Evolutionary conservation across 257 asterid species (phyloP), one percentile per base, ranked within the genome.

Genomic region (Nicotiana paniculata): DNA sequence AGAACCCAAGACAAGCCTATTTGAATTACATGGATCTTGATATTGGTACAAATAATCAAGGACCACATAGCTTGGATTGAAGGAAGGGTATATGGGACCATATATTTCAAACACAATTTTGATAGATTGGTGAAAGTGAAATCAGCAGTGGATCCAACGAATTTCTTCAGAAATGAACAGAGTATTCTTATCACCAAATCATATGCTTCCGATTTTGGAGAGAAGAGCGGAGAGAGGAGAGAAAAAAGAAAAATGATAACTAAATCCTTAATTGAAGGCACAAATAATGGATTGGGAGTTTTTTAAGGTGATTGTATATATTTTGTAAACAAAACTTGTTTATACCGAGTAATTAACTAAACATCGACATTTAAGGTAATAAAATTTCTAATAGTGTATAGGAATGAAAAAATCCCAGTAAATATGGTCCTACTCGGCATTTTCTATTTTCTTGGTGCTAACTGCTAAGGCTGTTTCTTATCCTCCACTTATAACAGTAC

Each of bases 21-120:
- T 84, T 89, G 6, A 89, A 89, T 67, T 91, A 89, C 8, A 83
- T 93, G 21, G 94, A 89, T 24, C 32, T 89, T 2, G 93, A 91
- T 37, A 82, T 88, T 43, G 94, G 93, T 8, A 85, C 78, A 2
- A 81, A 55, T 2, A 66, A 74, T 48, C 81, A 85, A 26, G 84
- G 85, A 7, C 16, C 3, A 3, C 35, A 85, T 6, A 77, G 78
- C 1, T 85, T 82, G 5, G 21, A 81, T 21, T 1, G 48, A 89
- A 61, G 90, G 77, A 1, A 81, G 75, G 80, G 88, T 85, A 58
- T 90, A 85, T 30, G 93, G 92, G 11, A 4, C 12, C 11, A 90
- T 85, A 81, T 91, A 85, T 76, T 91, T 91, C 46, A 86, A 81
- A n/a, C 84, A 59, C 0, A 91, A 91, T 81, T 91, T 84, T 61